Evolutionary conservation across 2,329 filamentous ascomycete species (phyloP).

Genomic region (Ophiosphaerella korrae): DNA sequence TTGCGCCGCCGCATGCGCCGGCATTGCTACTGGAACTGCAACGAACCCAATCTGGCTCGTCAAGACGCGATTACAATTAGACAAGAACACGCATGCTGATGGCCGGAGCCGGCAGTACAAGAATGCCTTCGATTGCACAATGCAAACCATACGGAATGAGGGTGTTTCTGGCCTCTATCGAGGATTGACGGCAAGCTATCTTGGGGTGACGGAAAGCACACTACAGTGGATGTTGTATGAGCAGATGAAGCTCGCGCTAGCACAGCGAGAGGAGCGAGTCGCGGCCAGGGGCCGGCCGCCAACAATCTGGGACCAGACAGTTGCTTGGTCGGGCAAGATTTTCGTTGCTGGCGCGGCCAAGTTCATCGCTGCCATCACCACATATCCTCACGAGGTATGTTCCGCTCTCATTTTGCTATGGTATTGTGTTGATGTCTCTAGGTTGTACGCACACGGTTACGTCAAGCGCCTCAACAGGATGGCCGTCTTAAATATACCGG

Average conservation of each 20-base stretch:
- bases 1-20: conserved; percentile 74
- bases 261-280: conserved; percentile 63
- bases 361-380: conserved; percentile 79
- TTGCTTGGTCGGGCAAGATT: conserved; percentile 79
- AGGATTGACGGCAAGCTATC: conserved; percentile 87
- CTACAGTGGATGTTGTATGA: conserved; percentile 95
- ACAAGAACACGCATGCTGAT: conserved; percentile 76
- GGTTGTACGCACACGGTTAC: conserved; percentile 81
- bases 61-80: conserved; percentile 89
- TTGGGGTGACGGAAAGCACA: conserved; percentile 88
- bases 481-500: conserved; percentile 85
- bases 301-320: conserved; percentile 73
- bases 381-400: conserved; percentile 88
- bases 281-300: conserved; percentile 64
- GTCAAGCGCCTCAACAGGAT: conserved; percentile 77
- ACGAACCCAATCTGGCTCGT: conserved; percentile 98
- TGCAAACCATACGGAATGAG: conserved; percentile 79
- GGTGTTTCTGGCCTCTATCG: conserved; percentile 84
- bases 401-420: not conserved
- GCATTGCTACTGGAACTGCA: conserved; percentile 83
- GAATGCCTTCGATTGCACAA: conserved; percentile 86
- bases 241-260: conserved; percentile 80
- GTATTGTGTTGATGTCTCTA: conserved; percentile 35
- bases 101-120: conserved; percentile 72
- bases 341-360: conserved; percentile 83